Evolutionary conservation across 148 eudicot species (phyloP), one percentile per base, ranked within the genome.

Genomic region (Nepenthes gracilis): DNA sequence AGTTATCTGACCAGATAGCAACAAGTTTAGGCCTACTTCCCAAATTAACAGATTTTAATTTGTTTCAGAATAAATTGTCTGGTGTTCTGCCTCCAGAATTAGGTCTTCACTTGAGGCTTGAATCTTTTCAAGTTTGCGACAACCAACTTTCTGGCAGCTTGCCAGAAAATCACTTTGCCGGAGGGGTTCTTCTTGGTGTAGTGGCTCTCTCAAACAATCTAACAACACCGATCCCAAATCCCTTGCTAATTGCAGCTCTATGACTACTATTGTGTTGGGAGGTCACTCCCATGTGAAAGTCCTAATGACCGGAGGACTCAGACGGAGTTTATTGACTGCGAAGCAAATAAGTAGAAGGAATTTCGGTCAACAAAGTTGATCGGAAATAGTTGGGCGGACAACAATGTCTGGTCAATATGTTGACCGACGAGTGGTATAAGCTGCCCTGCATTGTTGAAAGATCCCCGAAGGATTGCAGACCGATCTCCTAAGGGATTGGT

Each of bases 81-180:
- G 96, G 96, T 1, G 52, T 57, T 4, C 63, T 88, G 49, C 96
- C 96, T 1, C 72, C 78, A 0, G 88, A 81, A 12, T 6, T 88
- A 2, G 96, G 96, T 15, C 60, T 65, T 9, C 74, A 83, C 66
- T 85, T 88, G 15, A 78, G 68, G 14, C 81, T 88, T 1, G 75
- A 70, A 50, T 63, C 60, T 0, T 79, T 88, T 2, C 83, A 88
- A 71, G 77, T 88, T 48, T 33, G 72, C 1, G 13, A 65, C 32
- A 88, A 88, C 35, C 63, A 67, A 13, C 78, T 88, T 63, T 79
- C 86, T 1, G 96, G 96, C 36, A 77, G 47, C 15, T 55, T 88
- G 48, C 92, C 92, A 6, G 73, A 83, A 55, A 69, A 83, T 74
- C 75, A 85, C 10, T 88, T 92, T 45, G 63, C 65, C 0, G 61